Base-by-base conservation (phyloP, 805 yeast species). In the Pichia californica region DNA sequence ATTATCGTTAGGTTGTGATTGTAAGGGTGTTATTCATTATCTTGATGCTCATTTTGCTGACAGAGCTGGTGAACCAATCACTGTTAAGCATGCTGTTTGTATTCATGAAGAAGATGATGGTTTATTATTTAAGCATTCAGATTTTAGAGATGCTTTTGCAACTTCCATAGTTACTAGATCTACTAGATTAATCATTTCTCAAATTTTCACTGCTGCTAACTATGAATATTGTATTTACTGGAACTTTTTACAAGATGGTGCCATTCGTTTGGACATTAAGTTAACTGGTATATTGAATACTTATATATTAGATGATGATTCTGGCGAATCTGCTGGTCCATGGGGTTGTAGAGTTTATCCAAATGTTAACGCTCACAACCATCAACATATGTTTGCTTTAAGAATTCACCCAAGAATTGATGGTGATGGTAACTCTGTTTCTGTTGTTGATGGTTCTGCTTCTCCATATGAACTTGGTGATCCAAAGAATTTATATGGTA, bases 51-150 rank as follows among this genome's bases (percentile, higher is more conserved):
- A 77, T 62, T 81, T 82, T 58, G 71, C 81, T 28, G 78, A 77
- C 63, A 74, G 78, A 62, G 62, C 68, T 9, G 93, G 93, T 59
- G 80, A 75, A 19, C 80, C 88, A 46, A 68, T 79, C 52, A 79
- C 87, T 28, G 71, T 83, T 47, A 82, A 79, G 64, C 81, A 84
- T 54, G 91, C 89, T 14, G 74, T 84, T 48, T 84, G 93, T 65
- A 83, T 84, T 56, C 93, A 85, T 61, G 93, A 84, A 68, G 91
- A 84, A 64, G 93, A 85, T 58, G 88, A 83, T 56, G 91, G 93
- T 28, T 64, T 84, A 51, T 67, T 84, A 52, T 83, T 70, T 73
- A 84, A 84, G 69, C 93, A 84, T 66, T 82, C 91, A 45, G 91
- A 84, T 66, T 84, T 81, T 69, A 77, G 93, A 70, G 91, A 84